Percentiles rank a stretch among this genome's conserved stretches.
These are phyloP conservation scores for Tetracladium maxilliforme DNA, from an alignment of 2,329 filamentous ascomycete species.

Conservation along the genomic window DNA sequence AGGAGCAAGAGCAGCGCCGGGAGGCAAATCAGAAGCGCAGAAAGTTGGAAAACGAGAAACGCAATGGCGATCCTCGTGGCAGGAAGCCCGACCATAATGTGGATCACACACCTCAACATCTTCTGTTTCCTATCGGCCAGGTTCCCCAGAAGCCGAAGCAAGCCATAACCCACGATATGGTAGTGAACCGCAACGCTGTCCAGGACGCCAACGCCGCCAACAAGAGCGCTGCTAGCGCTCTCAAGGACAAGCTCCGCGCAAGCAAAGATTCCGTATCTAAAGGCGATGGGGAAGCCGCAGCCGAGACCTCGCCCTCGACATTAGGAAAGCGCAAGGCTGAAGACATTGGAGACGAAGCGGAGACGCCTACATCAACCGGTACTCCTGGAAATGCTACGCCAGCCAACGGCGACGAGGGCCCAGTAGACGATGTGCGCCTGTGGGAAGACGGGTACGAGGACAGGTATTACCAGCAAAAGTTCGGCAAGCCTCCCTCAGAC, in stretches of 20 bases:
- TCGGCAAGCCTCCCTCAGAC: slow-evolving; percentile 68
- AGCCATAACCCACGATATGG: slow-evolving; percentile 71
- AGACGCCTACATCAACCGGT: slow-evolving; percentile 29
- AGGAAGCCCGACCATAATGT: too few relatives aligned
- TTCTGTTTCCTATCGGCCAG: slow-evolving; percentile 6
- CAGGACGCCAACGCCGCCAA: slow-evolving; percentile 69
- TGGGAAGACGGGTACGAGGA: slow-evolving; percentile 96
- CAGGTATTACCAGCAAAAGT: slow-evolving; percentile 95
- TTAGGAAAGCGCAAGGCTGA: slow-evolving; percentile 68
- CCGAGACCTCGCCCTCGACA: slow-evolving; percentile 24
- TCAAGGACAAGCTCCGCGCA: slow-evolving; percentile 58
- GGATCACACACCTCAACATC: too few relatives aligned
- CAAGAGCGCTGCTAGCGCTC: slow-evolving; percentile 80
- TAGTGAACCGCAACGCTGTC: slow-evolving; percentile 57
- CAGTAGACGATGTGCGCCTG: slow-evolving; percentile 69
- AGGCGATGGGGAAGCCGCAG: slow-evolving; percentile 9
- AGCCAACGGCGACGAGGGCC: slow-evolving; percentile 41
- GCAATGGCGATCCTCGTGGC: slow-evolving; percentile 13
- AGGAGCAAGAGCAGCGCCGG: slow-evolving; percentile 71
- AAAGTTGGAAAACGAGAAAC: slow-evolving; percentile 41
- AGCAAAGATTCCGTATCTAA: slow-evolving; percentile 7
- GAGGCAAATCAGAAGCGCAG: slow-evolving; percentile 68
- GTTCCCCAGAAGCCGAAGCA: slow-evolving; percentile 32
- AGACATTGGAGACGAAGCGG: slow-evolving; percentile 43
- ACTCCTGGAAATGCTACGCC: slow-evolving; percentile 47